Percentiles rank a stretch among this genome's conserved stretches.
These are phyloP conservation scores for Hypocrella siamensis DNA, from an alignment of 2,329 filamentous ascomycete genomes.

Conservation along the genomic window DNA sequence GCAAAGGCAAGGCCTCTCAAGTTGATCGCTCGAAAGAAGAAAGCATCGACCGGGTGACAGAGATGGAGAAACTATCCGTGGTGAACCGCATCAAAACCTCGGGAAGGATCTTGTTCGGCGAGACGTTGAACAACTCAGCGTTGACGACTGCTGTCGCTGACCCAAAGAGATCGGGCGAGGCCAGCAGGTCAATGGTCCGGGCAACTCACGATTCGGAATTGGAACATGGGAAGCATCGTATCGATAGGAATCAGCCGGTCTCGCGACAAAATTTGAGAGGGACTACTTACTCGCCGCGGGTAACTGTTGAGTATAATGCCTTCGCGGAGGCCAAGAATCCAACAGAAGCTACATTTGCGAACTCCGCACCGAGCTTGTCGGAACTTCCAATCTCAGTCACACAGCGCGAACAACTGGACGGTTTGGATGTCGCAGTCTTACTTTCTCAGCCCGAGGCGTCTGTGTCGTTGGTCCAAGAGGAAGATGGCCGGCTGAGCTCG, in stretches of 20 bases:
- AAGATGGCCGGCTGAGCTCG: conserved; percentile 10
- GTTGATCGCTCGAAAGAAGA: not conserved
- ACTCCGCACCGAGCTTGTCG: too few species aligned
- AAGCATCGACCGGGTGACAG: too few species aligned
- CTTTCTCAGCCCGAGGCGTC: conserved; percentile 13
- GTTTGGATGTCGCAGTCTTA: conserved; percentile 18
- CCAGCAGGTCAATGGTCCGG: too few species aligned
- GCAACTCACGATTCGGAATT: too few species aligned
- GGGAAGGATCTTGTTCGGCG: conserved; percentile 1
- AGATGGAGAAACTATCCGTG: conserved; percentile 3
- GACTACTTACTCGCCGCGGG: too few species aligned
- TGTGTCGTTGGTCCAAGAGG: conserved; percentile 9
- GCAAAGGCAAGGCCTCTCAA: conserved; percentile 4
- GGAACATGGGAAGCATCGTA: too few species aligned
- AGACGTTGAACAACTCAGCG: not conserved
- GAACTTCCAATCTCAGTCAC: too few species aligned
- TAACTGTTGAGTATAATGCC: too few species aligned
- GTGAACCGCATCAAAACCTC: conserved; percentile 1
- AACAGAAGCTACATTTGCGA: not conserved
- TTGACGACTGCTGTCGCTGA: not conserved
- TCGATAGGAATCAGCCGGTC: too few species aligned
- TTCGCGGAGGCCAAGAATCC: not conserved
- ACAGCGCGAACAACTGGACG: conserved; percentile 15
- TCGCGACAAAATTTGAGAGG: too few species aligned
- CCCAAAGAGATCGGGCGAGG: too few species aligned